These are phyloP conservation scores for Eimeria sp. DNA, from an alignment of 169 alveolate genomes.

Conservation along the genomic window DNA sequence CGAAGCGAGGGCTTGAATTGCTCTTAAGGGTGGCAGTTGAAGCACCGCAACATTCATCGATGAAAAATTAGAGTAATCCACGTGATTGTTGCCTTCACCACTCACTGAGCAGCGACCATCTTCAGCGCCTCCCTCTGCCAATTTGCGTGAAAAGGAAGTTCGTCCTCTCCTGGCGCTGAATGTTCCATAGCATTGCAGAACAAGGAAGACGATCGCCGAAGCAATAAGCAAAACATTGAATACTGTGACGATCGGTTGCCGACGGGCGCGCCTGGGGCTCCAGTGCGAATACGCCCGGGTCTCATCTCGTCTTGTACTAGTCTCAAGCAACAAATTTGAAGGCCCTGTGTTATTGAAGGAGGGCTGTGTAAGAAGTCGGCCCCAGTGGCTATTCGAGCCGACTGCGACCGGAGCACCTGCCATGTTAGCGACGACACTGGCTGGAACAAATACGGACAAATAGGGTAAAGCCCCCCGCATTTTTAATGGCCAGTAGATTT, in stretches of 20 bases:
- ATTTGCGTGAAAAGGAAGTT: not conserved
- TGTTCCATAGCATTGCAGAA: not conserved
- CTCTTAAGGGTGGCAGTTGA: not conserved
- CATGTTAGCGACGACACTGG: not conserved
- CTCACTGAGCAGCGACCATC: not conserved
- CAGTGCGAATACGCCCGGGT: not conserved
- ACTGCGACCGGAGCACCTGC: not conserved
- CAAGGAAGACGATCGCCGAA: not conserved
- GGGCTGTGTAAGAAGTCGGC: not conserved
- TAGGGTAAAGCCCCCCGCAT: not conserved
- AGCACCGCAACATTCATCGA: not conserved
- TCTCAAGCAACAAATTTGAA: not conserved
- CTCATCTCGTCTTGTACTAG: not conserved
- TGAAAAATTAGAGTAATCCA: not conserved
- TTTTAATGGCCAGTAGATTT: not conserved
- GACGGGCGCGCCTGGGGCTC: not conserved
- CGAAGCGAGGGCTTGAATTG: not conserved
- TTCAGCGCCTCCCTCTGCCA: not conserved
- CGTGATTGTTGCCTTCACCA: not conserved
- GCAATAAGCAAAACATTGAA: constrained; percentile 6
- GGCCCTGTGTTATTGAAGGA: not conserved
- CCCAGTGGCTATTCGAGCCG: not conserved
- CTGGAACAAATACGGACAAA: not conserved
- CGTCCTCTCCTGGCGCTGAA: not conserved
- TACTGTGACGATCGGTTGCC: not conserved